Evolutionary conservation across 352 stramenopile genomes (phyloP).

Genomic region (Phytophthora crassamura): DNA sequence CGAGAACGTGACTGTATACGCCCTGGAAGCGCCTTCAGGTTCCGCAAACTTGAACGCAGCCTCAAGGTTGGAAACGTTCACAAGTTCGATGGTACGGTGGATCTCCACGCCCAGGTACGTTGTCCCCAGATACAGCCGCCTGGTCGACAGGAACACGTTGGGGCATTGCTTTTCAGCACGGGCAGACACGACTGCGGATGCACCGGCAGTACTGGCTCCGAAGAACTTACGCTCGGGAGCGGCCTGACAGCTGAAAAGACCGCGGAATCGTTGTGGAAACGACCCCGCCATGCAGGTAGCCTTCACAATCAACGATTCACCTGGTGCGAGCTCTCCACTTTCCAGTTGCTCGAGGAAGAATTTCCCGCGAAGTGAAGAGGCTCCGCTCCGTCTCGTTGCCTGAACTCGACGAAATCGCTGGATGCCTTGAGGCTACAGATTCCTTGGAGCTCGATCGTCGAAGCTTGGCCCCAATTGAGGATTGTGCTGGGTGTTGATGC

Average conservation of each 20-base stretch:
- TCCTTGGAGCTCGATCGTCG: too few relatives aligned
- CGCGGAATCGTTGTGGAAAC: slow-evolving; percentile 70
- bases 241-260: slow-evolving; percentile 51
- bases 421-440: too few relatives aligned
- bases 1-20: slow-evolving; percentile 50
- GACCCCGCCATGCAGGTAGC: slow-evolving; percentile 61
- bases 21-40: too few relatives aligned
- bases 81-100: slow-evolving; percentile 52
- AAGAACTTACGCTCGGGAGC: slow-evolving; percentile 36
- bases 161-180: slow-evolving; percentile 80
- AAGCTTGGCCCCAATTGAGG: too few relatives aligned
- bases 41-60: slow-evolving; percentile 77
- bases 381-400: too few relatives aligned
- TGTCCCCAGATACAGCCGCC: slow-evolving; percentile 54
- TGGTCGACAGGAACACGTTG: slow-evolving; percentile 75
- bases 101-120: too few relatives aligned
- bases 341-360: too few relatives aligned
- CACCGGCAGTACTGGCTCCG: background rate
- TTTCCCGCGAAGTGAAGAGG: too few relatives aligned
- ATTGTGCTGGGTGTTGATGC: too few relatives aligned
- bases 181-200: slow-evolving; percentile 43
- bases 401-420: too few relatives aligned
- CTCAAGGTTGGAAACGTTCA: slow-evolving; percentile 85
- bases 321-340: slow-evolving; percentile 47
- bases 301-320: slow-evolving; percentile 42